These are phyloP conservation scores for Alloteropsis semialata DNA, from an alignment of 176 grass and related monocot species.

Conservation along the genomic window DNA sequence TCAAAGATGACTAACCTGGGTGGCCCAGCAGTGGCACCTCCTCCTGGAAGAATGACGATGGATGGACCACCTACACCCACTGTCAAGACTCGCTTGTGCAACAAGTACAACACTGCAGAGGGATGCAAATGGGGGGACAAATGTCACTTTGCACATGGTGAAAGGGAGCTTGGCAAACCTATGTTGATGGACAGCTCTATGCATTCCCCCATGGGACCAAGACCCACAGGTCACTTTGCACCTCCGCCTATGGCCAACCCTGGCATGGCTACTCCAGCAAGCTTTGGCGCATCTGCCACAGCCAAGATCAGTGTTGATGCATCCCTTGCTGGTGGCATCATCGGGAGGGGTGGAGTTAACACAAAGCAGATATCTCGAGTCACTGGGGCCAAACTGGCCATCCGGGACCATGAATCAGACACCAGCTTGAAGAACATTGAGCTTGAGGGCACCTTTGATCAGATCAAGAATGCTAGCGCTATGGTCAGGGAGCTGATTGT, in stretches of 20 bases:
- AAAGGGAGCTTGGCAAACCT: constrained; percentile 69
- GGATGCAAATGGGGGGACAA: constrained; percentile 83
- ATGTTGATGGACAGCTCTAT: constrained; percentile 38
- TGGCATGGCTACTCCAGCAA: constrained; percentile 43
- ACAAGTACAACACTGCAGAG: constrained; percentile 76
- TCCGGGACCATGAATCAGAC: constrained; percentile 73
- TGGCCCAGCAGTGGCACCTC: constrained; percentile 26
- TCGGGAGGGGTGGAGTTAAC: constrained; percentile 72
- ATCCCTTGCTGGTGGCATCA: constrained; percentile 69
- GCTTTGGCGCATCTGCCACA: constrained; percentile 73
- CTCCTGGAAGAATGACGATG: constrained; percentile 42
- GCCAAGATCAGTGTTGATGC: constrained; percentile 81
- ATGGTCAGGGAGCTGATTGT: constrained; percentile 81
- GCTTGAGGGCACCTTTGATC: constrained; percentile 86
- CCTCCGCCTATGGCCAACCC: constrained; percentile 25
- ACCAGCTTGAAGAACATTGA: constrained; percentile 77
- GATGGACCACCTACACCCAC: constrained; percentile 33
- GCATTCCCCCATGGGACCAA: constrained; percentile 30
- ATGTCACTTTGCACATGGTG: constrained; percentile 83
- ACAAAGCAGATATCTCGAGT: constrained; percentile 79
- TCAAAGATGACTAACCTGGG: constrained; percentile 70
- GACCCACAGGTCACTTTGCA: constrained; percentile 25
- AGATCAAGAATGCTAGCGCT: constrained; percentile 74
- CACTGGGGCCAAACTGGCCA: constrained; percentile 63
- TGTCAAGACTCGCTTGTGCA: constrained; percentile 71